Base-by-base conservation (phyloP, 1,284 basidiomycete genomes). In the Pisolithus thermaeus region DNA sequence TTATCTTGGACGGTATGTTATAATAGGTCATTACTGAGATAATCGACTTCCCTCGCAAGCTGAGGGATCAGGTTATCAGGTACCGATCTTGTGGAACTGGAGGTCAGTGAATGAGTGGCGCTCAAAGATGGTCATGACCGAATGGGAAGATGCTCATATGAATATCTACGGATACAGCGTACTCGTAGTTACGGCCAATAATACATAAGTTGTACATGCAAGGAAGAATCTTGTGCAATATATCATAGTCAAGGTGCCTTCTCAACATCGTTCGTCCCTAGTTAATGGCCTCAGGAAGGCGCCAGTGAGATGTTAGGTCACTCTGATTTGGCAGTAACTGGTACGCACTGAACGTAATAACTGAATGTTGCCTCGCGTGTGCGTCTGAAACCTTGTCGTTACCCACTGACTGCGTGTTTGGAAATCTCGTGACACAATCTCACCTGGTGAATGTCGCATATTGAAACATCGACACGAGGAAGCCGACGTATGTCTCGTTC, bases 381-480 rank as follows among this genome's bases (percentile, higher is more conserved):
- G 41, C 6, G 11, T 16, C 54, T 57, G 39, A 20, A 48, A 16
- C 12, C 36, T 12, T 23, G 35, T 20, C 18, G 18, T 20, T 20
- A 20, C 20, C 22, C 45, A 56, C 12, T 0, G 36, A 30, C 27
- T 22, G 39, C 9, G 27, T 18, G 18, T 20, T 20, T 22, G 20
- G 3, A 12, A 30, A 35, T 41, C 27, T 51, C 9, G 20, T 8
- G 30, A 35, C 0, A 1, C 45, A 39, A 6, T 46, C 12, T 4
- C 52, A 64, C 65, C 56, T 61, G 52, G 44, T 67, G 59, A 32
- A 65, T 62, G 45, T 65, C 53, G 9, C 62, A 63, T 65, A 66
- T 68, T 25, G 61, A 30, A 70, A 36, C 59, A 69, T 64, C 51
- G 50, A 55, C 7, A 67, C 58, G 40, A 66, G 47, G 49, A 70